phyloP scores from a whole-genome alignment of 306 rosid species.

The Mucuna pruriens region DNA sequence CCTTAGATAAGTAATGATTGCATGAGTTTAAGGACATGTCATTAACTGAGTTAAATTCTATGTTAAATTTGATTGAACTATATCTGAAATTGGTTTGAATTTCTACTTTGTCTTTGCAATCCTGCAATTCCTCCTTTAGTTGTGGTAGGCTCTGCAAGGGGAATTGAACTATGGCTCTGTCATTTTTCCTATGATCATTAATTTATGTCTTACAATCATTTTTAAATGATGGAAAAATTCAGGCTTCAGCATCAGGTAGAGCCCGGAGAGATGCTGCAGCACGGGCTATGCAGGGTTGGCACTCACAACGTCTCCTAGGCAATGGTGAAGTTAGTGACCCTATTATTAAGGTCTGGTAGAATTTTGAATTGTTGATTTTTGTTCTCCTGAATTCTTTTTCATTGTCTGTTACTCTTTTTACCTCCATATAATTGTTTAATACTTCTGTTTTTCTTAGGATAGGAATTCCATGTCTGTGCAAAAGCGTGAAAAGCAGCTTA shows the following conservation, averaged over 20 bases:
- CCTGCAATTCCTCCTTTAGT: slow-evolving; percentile 7
- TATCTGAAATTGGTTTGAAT: slow-evolving; percentile 21
- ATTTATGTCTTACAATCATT: not conserved
- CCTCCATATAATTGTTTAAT: slow-evolving; percentile 32
- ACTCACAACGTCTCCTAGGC: slow-evolving; percentile 93
- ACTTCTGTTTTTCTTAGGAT: slow-evolving; percentile 60
- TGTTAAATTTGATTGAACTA: slow-evolving; percentile 2
- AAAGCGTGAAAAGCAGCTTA: slow-evolving; percentile 96
- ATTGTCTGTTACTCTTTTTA: slow-evolving; percentile 3
- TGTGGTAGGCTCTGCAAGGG: not conserved
- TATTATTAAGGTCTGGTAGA: slow-evolving; percentile 75
- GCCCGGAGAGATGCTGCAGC: slow-evolving; percentile 98
- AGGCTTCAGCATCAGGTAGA: slow-evolving; percentile 92
- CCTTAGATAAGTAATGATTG: not conserved
- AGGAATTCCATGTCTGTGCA: slow-evolving; percentile 70
- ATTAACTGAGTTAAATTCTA: slow-evolving; percentile 21
- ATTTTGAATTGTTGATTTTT: slow-evolving; percentile 32
- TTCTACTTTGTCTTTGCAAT: slow-evolving; percentile 14
- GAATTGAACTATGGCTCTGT: slow-evolving; percentile 24
- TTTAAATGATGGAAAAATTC: slow-evolving; percentile 28
- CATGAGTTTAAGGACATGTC: slow-evolving; percentile 1
- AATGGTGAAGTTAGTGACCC: slow-evolving; percentile 98
- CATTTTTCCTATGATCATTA: not conserved
- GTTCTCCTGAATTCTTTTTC: slow-evolving; percentile 17
- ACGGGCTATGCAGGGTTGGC: slow-evolving; percentile 99